These are phyloP conservation scores for Acidiella bohemica DNA, from an alignment of 495 filamentous ascomycete species.

Conservation along the genomic window DNA sequence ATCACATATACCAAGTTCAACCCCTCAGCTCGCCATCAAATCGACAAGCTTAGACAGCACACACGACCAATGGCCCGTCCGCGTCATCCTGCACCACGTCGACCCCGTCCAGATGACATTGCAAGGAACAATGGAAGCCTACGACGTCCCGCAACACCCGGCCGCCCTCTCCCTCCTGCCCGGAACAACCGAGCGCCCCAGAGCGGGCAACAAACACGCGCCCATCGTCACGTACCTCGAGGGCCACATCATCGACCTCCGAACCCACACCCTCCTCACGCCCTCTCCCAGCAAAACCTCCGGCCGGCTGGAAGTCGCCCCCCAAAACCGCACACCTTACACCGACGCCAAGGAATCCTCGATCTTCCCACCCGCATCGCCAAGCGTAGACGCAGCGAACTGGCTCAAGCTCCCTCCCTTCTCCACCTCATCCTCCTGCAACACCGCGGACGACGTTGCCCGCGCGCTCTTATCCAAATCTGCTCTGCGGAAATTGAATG, in stretches of 20 bases:
- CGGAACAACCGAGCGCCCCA: slow-evolving; percentile 7
- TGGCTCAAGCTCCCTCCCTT: slow-evolving; percentile 62
- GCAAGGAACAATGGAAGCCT: slow-evolving; percentile 68
- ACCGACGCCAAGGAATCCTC: neutral
- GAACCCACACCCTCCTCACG: slow-evolving; percentile 52
- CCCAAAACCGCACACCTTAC: neutral
- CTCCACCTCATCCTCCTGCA: slow-evolving; percentile 28
- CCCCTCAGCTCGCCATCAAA: neutral
- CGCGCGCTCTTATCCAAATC: slow-evolving; percentile 44
- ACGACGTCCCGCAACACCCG: slow-evolving; percentile 46
- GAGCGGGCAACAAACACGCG: slow-evolving; percentile 25
- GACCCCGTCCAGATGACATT: slow-evolving; percentile 50
- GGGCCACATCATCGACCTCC: slow-evolving; percentile 67
- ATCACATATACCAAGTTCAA: slow-evolving; percentile 12
- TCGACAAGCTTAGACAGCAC: no score
- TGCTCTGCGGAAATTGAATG: slow-evolving; percentile 40
- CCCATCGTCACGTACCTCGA: slow-evolving; percentile 62
- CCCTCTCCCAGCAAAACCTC: no score
- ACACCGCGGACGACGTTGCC: slow-evolving; percentile 42
- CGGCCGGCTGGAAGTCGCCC: neutral
- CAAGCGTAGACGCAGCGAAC: slow-evolving; percentile 51
- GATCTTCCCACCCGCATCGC: slow-evolving; percentile 43
- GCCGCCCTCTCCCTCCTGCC: slow-evolving; percentile 15
- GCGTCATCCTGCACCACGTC: slow-evolving; percentile 56
- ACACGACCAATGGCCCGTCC: slow-evolving; percentile 59